Base-by-base conservation (phyloP, 257 asterid genomes). In the Solanum chiquidenum region DNA sequence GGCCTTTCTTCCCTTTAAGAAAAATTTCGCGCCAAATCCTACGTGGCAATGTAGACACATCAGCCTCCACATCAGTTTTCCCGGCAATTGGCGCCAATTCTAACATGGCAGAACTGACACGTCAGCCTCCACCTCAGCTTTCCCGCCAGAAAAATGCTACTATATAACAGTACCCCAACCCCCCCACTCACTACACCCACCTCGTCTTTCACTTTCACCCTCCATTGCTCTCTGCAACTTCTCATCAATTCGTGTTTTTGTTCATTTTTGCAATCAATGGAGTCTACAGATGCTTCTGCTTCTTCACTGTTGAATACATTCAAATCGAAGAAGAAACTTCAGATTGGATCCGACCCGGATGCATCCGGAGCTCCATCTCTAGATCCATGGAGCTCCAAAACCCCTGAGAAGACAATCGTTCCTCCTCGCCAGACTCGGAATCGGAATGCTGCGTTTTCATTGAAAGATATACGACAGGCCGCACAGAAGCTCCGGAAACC, bases 341-440 rank as follows among this genome's bases (percentile, higher is more conserved):
- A 58, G 55, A 88, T 68, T 16, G 83, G 20, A 37, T 83, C 90
- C 38, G 52, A 58, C 9, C 82, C 87, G 74, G 66, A 46, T 29
- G 4, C 21, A 29, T 23, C 46, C 72, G 83, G 58, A 40, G 88
- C 77, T 37, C 55, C 91, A 40, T 87, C 86, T 37, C 87, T 86
- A 35, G 87, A 86, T 90, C 94, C 94, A 33, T 88, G 87, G 90
- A 86, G 90, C 91, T 93, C 95, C 80, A 91, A 87, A 75, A 95
- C 98, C 13, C 99, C 99, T 0, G 96, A 94, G 52, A 96, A 94
- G 92, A 87, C 93, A n/a, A 75, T 84, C 87, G 90, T 9, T n/a
- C 35, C 88, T 55, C 95, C 95, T 40, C 94, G 95, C 66, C 89
- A 94, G 86, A 20, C 55, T 33, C 91, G 93, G 82, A 92, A 92